Base-by-base conservation (phyloP, 768 basidiomycete genomes). In the Suillus brevipes region DNA sequence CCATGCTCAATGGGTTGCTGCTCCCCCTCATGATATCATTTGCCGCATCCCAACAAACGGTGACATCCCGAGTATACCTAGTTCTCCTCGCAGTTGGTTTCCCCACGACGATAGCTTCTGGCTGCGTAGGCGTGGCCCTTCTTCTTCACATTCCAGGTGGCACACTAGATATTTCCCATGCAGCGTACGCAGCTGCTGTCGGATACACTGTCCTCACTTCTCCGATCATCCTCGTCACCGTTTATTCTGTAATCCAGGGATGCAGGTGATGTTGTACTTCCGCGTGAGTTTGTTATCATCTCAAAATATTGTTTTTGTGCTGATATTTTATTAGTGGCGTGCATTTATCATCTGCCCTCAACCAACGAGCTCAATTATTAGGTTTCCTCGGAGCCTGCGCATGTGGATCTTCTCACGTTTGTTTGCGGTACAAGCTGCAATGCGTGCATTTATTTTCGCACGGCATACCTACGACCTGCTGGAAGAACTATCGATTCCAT, bases 151-250 rank as follows among this genome's bases (percentile, higher is more conserved):
- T 49, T 58, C 38, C 40, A 9, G 31, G 45, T 13, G 25, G 60
- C n/a, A 45, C 61, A 42, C 57, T 64, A 28, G 63, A 66, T n/a
- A 31, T 43, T 37, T 2, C n/a, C n/a, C 64, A 40, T 14, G 66
- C 52, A 56, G 25, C n/a, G 25, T 36, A 34, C 23, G 62, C 43
- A n/a, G 66, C 52, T 25, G 38, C 57, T 16, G 49, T 66, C 28
- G 62, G 66, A 61, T 49, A 64, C 9, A 40, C n/a, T 10, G 42
- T 64, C 16, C 40, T 60, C 37, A 38, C 40, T 5, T 45, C 58
- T 31, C 56, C 45, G 2, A 18, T 64, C 13, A 20, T 45, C 16
- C 23, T 28, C 25, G 50, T 43, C 43, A 25, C n/a, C 2, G 36
- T 37, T 57, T 57, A 37, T 38, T 57, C 56, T 4, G n/a, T 28